Evolutionary conservation across 371 early-diverging fungal species (phyloP), one percentile per base, ranked within the genome.

Genomic region (Nematocida ausubeli): DNA sequence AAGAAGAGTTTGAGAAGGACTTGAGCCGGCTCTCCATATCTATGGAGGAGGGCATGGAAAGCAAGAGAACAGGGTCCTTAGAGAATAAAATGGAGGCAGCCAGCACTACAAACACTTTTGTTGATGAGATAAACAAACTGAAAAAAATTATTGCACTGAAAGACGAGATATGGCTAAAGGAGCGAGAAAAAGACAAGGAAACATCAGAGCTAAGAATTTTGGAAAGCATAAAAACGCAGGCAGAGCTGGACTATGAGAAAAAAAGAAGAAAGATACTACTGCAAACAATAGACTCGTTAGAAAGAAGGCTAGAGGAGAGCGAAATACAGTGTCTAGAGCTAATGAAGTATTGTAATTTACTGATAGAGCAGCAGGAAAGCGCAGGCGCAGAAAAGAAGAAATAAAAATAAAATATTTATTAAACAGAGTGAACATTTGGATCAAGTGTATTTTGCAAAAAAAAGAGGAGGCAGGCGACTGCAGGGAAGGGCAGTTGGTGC

Each of bases 321-420:
- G 78, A 75, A 63, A 54, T 75, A 24, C 73, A 75, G 78, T 66
- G 78, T 55, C 54, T 75, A 49, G 78, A 75, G 52, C 58, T 75
- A 7, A 64, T 75, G 30, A 75, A 66, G 56, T 75, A 75, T 35
- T 75, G 78, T 66, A 54, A 66, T 22, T 42, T 75, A 7, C 66
- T 75, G 26, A 50, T 80, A 62, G 37, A 50, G 22, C 55, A 56
- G 39, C 24, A 54, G 63, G 42, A 67, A 66, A 63, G 35, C 4
- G 5, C 39, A 12, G 39, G 16, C 40, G 26, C 52, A 66, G 67
- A 66, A 12, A 49, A 49, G 32, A 66, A 66, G 28, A 66, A 34
- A 66, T n/a, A 30, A 51, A 60, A 60, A 35, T 37, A 60, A 60
- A 35, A 60, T n/a, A 35, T 39, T 60, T 30, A 32, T 22, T 6